These are phyloP conservation scores for Syzygium jambos DNA, from an alignment of 345 rosid species.

Conservation along the genomic window DNA sequence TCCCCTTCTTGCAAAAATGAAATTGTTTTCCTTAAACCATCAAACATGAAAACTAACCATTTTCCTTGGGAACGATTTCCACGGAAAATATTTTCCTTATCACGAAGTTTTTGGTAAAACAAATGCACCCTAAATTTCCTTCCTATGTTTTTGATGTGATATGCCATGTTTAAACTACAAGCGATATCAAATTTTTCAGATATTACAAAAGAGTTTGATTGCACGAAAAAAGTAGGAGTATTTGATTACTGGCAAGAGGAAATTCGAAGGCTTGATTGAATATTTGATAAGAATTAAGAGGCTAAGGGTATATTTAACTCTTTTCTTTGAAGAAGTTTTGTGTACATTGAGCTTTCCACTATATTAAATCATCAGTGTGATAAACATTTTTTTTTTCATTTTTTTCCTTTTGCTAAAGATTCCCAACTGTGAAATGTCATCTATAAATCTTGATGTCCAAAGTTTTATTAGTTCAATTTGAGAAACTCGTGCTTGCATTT, in stretches of 20 bases:
- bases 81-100: neutral
- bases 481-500: neutral
- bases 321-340: neutral
- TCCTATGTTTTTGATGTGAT: neutral
- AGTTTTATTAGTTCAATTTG: neutral
- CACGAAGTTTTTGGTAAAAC: neutral
- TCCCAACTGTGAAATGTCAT: neutral
- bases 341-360: neutral
- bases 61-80: fast-evolving
- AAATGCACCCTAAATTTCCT: neutral
- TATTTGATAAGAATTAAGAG: neutral
- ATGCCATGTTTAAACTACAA: neutral
- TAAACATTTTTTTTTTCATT: neutral
- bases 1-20: neutral
- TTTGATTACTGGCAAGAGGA: neutral
- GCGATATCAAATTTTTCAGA: neutral
- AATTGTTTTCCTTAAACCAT: fast-evolving
- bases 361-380: neutral
- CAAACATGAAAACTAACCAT: neutral
- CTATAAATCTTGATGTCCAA: neutral
- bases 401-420: neutral
- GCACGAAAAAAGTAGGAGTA: neutral
- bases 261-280: neutral
- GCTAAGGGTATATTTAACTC: neutral
- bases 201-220: neutral